These are phyloP conservation scores for Pyropia yezoensis DNA, from an alignment of 23 red algal species.

Conservation along the genomic window DNA sequence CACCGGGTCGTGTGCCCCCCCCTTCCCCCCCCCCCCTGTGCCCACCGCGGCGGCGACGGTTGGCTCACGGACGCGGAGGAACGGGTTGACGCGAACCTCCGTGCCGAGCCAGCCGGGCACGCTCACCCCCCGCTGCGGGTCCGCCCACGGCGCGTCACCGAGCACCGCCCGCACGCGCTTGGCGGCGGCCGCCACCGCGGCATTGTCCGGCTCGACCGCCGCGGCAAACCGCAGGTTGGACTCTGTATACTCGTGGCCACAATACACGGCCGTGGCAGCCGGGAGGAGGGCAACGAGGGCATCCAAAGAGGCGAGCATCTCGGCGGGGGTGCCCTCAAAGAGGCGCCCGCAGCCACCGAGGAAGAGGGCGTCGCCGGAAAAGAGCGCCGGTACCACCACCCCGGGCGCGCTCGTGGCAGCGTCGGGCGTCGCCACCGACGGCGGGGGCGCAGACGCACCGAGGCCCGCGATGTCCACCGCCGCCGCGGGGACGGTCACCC, in stretches of 20 bases:
- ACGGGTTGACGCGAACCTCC: slow-evolving; percentile 82
- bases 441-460: too few relatives aligned
- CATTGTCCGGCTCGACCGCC: slow-evolving; percentile 66
- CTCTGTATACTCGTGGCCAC: slow-evolving; percentile 98
- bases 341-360: slow-evolving; percentile 93
- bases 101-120: slow-evolving; percentile 71
- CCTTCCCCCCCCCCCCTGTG: not conserved
- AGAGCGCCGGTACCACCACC: slow-evolving; percentile 17
- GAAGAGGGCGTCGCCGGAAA: slow-evolving; percentile 97
- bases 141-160: slow-evolving; percentile 8
- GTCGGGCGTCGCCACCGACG: not conserved
- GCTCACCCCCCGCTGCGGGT: slow-evolving; percentile 13
- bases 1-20: slow-evolving; percentile 12
- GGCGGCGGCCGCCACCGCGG: slow-evolving; percentile 39
- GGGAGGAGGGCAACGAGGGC: slow-evolving; percentile 38
- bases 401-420: slow-evolving; percentile 8
- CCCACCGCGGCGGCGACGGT: slow-evolving; percentile 19
- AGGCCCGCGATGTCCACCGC: too few relatives aligned
- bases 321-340: slow-evolving; percentile 76
- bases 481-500: too few relatives aligned
- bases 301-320: slow-evolving; percentile 70
- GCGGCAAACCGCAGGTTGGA: slow-evolving; percentile 79
- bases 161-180: slow-evolving; percentile 46
- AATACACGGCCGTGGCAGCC: slow-evolving; percentile 73
- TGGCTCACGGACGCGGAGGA: slow-evolving; percentile 49